Evolutionary conservation across 73 alveolate genomes (phyloP).

Genomic region (Uronychia setigera): DNA sequence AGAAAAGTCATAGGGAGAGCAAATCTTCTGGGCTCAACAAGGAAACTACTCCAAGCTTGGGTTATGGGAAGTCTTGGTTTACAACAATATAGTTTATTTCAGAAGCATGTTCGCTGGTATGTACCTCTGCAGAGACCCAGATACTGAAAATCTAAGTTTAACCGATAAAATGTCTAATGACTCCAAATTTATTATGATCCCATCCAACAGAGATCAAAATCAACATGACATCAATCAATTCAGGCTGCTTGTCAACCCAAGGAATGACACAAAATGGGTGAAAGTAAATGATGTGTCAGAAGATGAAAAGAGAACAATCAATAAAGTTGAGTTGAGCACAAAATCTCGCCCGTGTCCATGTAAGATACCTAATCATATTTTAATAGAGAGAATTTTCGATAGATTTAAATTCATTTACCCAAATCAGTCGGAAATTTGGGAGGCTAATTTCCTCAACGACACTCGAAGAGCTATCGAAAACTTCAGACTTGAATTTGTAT

Average conservation of each 20-base stretch:
- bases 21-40: not conserved
- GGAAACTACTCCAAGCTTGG: slow-evolving; percentile 1
- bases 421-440: not conserved
- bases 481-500: not conserved
- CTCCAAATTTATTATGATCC: not conserved
- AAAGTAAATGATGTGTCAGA: not conserved
- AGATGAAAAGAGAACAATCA: not conserved
- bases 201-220: not conserved
- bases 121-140: not conserved
- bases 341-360: not conserved
- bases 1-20: not conserved
- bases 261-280: not conserved
- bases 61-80: not conserved
- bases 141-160: not conserved
- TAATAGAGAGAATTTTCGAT: not conserved
- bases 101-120: not conserved
- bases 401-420: not conserved
- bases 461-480: not conserved
- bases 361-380: not conserved
- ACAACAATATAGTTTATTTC: not conserved
- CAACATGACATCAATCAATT: not conserved
- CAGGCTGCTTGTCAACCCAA: not conserved
- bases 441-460: not conserved
- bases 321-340: not conserved
- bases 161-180: not conserved